Evolutionary conservation across 345 rosid species (phyloP).

Genomic region (Nasturtium officinale): DNA sequence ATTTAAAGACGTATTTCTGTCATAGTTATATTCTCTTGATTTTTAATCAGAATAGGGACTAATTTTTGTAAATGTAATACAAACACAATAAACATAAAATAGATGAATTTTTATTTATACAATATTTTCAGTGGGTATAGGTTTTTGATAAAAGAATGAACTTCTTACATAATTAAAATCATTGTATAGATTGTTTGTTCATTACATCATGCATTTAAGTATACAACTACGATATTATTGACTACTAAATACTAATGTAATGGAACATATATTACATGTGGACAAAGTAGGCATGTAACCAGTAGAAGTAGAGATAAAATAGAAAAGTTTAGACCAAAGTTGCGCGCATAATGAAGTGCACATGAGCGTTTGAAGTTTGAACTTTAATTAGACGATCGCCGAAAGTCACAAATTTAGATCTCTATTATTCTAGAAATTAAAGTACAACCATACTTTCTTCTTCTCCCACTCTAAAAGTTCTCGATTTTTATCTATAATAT

Average conservation of each 20-base stretch:
- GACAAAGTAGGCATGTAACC: conserved; percentile 12
- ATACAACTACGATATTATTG: neutral
- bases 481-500: conserved; percentile 6
- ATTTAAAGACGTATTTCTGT: too few relatives aligned
- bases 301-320: neutral
- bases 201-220: neutral
- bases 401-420: conserved; percentile 28
- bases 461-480: conserved; percentile 24
- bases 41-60: too few relatives aligned
- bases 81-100: too few relatives aligned
- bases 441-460: conserved; percentile 31
- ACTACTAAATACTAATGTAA: conserved; percentile 15
- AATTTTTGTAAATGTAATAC: too few relatives aligned
- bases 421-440: conserved; percentile 15
- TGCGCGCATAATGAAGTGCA: conserved; percentile 38
- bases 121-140: too few relatives aligned
- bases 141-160: neutral
- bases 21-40: too few relatives aligned
- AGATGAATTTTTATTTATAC: too few relatives aligned
- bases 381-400: conserved; percentile 24
- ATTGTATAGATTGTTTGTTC: conserved; percentile 6
- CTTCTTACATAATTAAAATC: neutral
- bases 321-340: conserved; percentile 11
- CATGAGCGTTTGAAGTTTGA: conserved; percentile 33
- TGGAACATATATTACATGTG: conserved; percentile 1